Evolutionary conservation across 1,139 yeast species (phyloP).

Genomic region (Scheffersomyces segobiensis): DNA sequence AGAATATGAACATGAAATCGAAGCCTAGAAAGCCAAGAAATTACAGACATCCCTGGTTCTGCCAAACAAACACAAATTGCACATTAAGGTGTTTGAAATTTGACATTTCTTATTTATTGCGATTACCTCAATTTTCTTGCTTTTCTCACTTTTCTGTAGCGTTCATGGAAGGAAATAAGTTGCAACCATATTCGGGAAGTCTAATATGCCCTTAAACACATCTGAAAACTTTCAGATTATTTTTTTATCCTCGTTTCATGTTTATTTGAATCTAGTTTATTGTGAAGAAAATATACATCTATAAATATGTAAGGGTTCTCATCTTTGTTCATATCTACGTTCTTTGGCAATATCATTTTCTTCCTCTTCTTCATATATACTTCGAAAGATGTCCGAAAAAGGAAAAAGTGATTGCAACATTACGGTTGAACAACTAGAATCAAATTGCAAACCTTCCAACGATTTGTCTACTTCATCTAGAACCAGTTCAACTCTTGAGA

Average conservation of each 20-base stretch:
- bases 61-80: background rate
- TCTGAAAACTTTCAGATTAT: background rate
- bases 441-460: background rate
- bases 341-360: background rate
- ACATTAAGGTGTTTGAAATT: background rate
- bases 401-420: background rate
- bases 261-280: background rate
- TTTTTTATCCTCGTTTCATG: background rate
- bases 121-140: background rate
- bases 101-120: background rate
- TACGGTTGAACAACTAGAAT: background rate
- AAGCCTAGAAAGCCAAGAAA: background rate
- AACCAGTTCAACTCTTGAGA: background rate
- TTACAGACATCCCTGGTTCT: background rate
- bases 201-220: background rate
- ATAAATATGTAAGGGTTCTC: background rate
- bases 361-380: background rate
- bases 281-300: background rate
- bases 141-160: background rate
- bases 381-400: background rate
- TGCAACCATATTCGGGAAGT: background rate
- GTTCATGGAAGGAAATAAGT: background rate
- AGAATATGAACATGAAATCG: background rate
- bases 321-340: background rate
- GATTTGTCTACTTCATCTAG: background rate